Conservation (phyloP, 331 rosid genomes). For the Dryas integrifolia region DNA sequence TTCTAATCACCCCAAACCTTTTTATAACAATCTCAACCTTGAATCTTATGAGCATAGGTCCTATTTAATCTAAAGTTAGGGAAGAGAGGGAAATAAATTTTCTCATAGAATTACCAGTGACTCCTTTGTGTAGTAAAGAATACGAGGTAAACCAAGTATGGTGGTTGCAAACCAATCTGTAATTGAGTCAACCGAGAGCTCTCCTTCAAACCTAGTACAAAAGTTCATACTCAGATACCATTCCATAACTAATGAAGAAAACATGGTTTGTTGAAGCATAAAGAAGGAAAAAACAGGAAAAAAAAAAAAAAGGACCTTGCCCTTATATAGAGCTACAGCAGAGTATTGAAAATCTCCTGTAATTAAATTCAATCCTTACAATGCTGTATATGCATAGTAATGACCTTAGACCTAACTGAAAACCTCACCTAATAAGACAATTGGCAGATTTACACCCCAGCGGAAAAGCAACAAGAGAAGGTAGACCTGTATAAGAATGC, state of each 20-base stretch:
- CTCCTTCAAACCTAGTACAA: conserved; percentile 61
- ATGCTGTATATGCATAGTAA: background rate
- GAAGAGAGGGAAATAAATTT: background rate
- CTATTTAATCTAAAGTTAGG: background rate
- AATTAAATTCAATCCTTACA: background rate
- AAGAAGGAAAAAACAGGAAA: conserved; percentile 7
- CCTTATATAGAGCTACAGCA: background rate
- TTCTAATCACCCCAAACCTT: background rate
- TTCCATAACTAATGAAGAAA: conserved; percentile 2
- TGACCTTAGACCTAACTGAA: conserved; percentile 20
- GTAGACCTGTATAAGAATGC: conserved; percentile 54
- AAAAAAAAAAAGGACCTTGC: background rate
- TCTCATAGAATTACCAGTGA: conserved; percentile 55
- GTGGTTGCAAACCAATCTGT: conserved; percentile 89
- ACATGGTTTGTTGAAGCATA: conserved; percentile 16
- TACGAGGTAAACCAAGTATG: conserved; percentile 69
- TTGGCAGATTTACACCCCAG: conserved; percentile 53
- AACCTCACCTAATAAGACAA: conserved; percentile 77
- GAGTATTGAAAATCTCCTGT: background rate
- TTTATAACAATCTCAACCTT: background rate
- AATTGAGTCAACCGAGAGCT: conserved; percentile 57
- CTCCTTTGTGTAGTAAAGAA: conserved; percentile 72
- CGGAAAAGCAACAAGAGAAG: conserved; percentile 71
- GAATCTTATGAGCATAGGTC: background rate
- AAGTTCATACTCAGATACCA: conserved; percentile 9